Evolutionary conservation across 768 basidiomycete genomes (phyloP), one percentile per base, ranked within the genome.

Genomic region (Pholiota conissans): DNA sequence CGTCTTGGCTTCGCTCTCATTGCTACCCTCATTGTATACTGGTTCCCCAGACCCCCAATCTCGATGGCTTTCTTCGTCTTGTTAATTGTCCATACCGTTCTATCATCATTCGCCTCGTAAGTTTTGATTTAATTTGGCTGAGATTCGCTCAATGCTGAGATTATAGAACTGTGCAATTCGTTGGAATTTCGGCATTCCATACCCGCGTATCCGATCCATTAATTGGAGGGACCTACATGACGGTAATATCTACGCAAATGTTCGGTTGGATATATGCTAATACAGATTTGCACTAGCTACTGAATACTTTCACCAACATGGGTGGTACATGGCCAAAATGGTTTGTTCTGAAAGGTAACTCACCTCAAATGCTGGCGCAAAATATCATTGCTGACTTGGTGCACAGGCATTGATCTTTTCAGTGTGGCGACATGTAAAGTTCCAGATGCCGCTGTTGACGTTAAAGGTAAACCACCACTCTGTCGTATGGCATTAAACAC

Each of bases 221-320:
- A 11, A 97, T 99, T 52, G 97, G 97, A 27, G 97, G 97, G 50
- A 99, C 97, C 0, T 99, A 99, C 72, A 99, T 99, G 97, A 99
- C 97, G 11, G 95, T 95, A 65, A 28, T 9, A n/a, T 26, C 47
- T 30, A 26, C 22, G 18, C n/a, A 52, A 60, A 14, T 40, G 34
- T 14, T 40, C 29, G 16, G 29, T 28, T 46, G 26, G 18, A 24
- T 11, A 26, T 42, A n/a, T 49, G 32, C 22, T 60, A 49, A 56
- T 18, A 60, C n/a, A n/a, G n/a, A n/a, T n/a, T n/a, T n/a, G n/a
- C n/a, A n/a, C 51, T 65, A 98, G 93, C 77, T 99, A 11, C 74
- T 99, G 40, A 98, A 98, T 71, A 99, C 97, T 14, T 93, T 97
- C 64, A 85, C 89, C 16, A 99, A 99, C 70, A 83, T 99, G 63